Evolutionary conservation across 345 rosid species (phyloP).

Genomic region (Eucalyptus polyanthemos): DNA sequence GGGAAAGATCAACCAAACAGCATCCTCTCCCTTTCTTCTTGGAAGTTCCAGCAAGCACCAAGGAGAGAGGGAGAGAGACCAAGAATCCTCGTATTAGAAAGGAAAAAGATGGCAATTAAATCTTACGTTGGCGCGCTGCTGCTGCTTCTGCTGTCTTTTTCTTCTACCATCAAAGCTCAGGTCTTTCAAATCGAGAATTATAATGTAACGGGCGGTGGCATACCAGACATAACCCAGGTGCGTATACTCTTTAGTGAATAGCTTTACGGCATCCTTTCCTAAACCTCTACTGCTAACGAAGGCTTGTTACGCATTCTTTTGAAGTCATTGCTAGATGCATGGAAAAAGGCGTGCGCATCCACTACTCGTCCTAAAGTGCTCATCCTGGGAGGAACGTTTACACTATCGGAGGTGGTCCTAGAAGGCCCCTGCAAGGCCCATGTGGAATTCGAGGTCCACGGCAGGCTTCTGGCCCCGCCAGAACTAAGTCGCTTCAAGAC

Average conservation of each 20-base stretch:
- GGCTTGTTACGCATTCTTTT: neutral
- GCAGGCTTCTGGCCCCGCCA: conserved; percentile 19
- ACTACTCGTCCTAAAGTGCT: conserved; percentile 8
- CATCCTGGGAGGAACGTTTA: conserved; percentile 30
- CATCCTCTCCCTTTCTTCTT: neutral
- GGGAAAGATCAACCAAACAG: neutral
- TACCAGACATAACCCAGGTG: neutral
- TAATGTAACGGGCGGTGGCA: neutral
- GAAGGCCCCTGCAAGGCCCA: conserved; percentile 36
- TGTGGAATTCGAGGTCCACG: conserved; percentile 7
- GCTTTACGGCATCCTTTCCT: neutral
- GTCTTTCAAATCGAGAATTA: neutral
- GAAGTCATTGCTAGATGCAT: conserved; percentile 19
- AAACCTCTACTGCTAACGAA: neutral
- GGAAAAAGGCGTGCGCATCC: conserved; percentile 32
- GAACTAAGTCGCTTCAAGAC: conserved; percentile 5
- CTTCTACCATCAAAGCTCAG: neutral
- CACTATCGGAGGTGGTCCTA: conserved; percentile 5
- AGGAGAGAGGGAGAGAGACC: neutral
- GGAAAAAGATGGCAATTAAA: neutral
- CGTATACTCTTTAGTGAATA: neutral
- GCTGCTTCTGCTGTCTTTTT: neutral
- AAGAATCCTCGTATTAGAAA: neutral
- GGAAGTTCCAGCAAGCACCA: neutral
- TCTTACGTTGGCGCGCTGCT: neutral